Conservation (phyloP, 495 filamentous ascomycete species). For the Talaromyces ruber region DNA sequence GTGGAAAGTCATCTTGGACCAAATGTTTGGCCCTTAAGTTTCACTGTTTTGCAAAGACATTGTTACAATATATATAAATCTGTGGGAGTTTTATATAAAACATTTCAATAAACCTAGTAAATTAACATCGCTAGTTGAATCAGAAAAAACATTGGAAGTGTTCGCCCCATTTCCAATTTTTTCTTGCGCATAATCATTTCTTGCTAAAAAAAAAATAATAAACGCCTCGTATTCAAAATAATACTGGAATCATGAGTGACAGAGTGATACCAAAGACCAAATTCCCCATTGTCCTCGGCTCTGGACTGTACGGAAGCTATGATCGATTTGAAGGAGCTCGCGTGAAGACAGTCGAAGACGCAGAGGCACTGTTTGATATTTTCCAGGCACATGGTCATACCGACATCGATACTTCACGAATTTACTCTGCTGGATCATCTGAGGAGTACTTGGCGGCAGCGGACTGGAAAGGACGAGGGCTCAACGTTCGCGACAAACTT, state of each 20-base stretch:
- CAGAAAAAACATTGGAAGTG: background rate
- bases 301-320: background rate
- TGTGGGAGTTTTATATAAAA: background rate
- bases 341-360: slow-evolving; percentile 13
- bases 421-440: slow-evolving; percentile 41
- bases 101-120: background rate
- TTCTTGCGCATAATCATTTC: background rate
- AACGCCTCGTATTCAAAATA: background rate
- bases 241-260: background rate
- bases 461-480: slow-evolving; percentile 36
- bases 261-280: background rate
- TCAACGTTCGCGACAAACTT: slow-evolving; percentile 46
- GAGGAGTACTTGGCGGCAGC: slow-evolving; percentile 40
- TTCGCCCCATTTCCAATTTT: background rate
- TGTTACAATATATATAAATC: background rate
- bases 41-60: no score
- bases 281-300: background rate
- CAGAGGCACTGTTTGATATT: slow-evolving; percentile 31
- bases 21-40: background rate
- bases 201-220: no score
- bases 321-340: slow-evolving; percentile 10
- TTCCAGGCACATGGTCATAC: slow-evolving; percentile 49
- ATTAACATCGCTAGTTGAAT: background rate
- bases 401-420: slow-evolving; percentile 49
- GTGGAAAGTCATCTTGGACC: background rate